phyloP scores from a whole-genome alignment of 495 filamentous ascomycete species.

The Polyplosphaeria fusca region DNA sequence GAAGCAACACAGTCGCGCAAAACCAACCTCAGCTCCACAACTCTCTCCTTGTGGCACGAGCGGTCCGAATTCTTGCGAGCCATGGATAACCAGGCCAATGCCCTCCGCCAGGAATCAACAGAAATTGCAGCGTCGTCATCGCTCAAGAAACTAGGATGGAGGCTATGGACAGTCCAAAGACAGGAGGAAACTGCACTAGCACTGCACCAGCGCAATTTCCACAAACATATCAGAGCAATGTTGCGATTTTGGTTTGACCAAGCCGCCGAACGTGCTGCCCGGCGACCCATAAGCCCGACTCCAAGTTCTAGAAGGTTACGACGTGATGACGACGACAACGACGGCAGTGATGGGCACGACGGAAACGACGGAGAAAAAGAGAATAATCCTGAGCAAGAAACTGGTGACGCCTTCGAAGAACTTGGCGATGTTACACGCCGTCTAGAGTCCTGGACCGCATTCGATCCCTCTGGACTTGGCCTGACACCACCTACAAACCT shows the following conservation, averaged over 20 bases:
- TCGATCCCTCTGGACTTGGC: conserved; percentile 45
- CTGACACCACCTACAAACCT: conserved; percentile 34
- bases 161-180: conserved; percentile 36
- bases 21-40: neutral
- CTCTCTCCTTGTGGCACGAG: conserved; percentile 10
- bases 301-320: conserved; percentile 5
- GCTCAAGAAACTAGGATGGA: conserved; percentile 39
- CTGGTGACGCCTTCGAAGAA: conserved; percentile 10
- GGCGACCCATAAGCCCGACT: conserved; percentile 13
- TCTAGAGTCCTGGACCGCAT: conserved; percentile 42
- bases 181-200: conserved; percentile 37
- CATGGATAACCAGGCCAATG: conserved; percentile 27
- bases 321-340: neutral
- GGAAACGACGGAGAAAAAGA: neutral
- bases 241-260: conserved; percentile 41
- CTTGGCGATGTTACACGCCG: conserved; percentile 34
- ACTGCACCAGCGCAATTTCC: conserved; percentile 36
- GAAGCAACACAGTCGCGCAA: conserved; percentile 8
- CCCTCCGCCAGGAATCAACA: conserved; percentile 28
- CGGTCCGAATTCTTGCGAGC: neutral
- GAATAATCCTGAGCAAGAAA: neutral
- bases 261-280: conserved; percentile 9
- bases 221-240: conserved; percentile 39
- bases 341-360: conserved; percentile 34
- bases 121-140: conserved; percentile 22